Evolutionary conservation across 441 rosid genomes (phyloP).

Genomic region (Sinapis alba): DNA sequence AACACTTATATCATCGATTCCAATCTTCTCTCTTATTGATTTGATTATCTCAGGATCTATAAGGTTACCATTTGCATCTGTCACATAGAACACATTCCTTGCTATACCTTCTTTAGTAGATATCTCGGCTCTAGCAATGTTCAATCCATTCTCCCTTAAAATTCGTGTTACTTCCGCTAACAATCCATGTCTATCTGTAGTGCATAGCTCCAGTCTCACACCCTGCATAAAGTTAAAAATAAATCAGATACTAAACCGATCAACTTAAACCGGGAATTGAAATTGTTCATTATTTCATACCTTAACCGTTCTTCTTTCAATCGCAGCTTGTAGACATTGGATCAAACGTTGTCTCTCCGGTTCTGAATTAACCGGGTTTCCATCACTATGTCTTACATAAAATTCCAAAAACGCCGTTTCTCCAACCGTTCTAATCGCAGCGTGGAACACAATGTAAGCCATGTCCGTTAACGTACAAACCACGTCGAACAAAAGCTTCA

Average conservation of each 20-base stretch:
- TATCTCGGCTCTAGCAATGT: conserved; percentile 84
- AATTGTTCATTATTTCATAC: conserved; percentile 37
- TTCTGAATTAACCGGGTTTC: conserved; percentile 84
- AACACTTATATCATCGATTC: conserved; percentile 57
- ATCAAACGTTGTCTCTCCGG: conserved; percentile 88
- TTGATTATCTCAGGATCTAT: conserved; percentile 66
- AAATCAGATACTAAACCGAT: not conserved
- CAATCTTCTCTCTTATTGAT: conserved; percentile 70
- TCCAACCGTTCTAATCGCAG: conserved; percentile 51
- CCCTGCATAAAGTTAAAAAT: conserved; percentile 51
- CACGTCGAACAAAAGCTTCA: conserved; percentile 80
- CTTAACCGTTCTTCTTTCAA: conserved; percentile 81
- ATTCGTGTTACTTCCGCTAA: conserved; percentile 84
- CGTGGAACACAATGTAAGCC: conserved; percentile 90
- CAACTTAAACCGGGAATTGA: not conserved
- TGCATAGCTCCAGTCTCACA: conserved; percentile 73
- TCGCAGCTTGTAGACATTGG: conserved; percentile 80
- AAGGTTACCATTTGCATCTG: conserved; percentile 67
- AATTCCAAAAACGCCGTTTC: conserved; percentile 62
- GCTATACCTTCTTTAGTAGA: conserved; percentile 64
- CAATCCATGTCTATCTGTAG: conserved; percentile 62
- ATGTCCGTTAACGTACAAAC: conserved; percentile 93
- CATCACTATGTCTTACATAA: conserved; percentile 73
- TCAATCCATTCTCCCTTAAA: conserved; percentile 80
- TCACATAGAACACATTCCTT: conserved; percentile 67